Base-by-base conservation (phyloP, 768 basidiomycete species). In the button mushroom (Agaricus bisporus) region DNA sequence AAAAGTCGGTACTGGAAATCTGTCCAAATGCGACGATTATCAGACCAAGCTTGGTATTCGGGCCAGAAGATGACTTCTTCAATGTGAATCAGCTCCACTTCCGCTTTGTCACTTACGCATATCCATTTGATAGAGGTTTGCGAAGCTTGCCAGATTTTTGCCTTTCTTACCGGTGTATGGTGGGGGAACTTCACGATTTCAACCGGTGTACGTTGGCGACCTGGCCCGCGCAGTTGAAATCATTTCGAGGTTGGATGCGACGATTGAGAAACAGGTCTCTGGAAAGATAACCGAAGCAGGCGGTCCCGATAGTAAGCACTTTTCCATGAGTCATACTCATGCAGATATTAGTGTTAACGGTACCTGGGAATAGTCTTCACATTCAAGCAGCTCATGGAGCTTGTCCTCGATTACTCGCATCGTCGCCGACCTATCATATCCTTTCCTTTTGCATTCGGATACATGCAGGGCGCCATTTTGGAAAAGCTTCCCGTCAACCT, bases 131-230 rank as follows among this genome's bases (percentile, higher is more conserved):
- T 57, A 88, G 86, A 73, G 82, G 41, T 87, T 90, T 60, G 80
- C 82, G 28, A 73, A 68, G 25, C 65, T 90, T 26, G 78, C 84
- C 0, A 72, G 70, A 47, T 71, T 78, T 56, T 66, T 89, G 32
- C 87, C 87, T 2, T 82, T 87, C 63, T 65, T 89, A 25, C 88
- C 87, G n/a, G 84, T 90, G 5, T 89, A 88, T 61, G 83, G 79
- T 8, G 83, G 83, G n/a, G 88, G 88, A 1, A 66, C 58, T 9
- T 70, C 84, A 5, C 73, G 68, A 22, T 89, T 89, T 61, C 87
- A 89, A 59, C 86, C 88, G 11, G 81, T 88, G 10, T 88, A 81
- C 61, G 86, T 81, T 1, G 83, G 78, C 0, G 87, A 91, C 63
- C 59, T 91, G 28, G 85, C 82, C 9, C 68, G 72, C 22, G 73